These are phyloP conservation scores for Zygosaccharomyces pseudobailii DNA, from an alignment of 1,139 yeast genomes.

Conservation along the genomic window DNA sequence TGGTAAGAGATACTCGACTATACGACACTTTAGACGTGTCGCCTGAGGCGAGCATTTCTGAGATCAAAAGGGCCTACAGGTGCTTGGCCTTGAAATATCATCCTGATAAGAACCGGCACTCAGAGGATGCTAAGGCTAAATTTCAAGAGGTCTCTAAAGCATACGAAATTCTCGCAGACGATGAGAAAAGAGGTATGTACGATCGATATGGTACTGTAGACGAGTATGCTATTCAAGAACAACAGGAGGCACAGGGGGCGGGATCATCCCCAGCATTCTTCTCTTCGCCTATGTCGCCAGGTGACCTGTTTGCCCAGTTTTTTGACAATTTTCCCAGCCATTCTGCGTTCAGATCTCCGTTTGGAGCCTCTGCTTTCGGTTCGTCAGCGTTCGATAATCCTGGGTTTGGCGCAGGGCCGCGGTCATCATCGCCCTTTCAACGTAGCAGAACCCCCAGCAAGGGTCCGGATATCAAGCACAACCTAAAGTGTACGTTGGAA, in stretches of 20 bases:
- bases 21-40: constrained; percentile 33
- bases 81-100: constrained; percentile 52
- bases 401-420: background rate
- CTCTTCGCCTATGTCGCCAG: constrained; percentile 27
- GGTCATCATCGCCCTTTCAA: background rate
- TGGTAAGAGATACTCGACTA: constrained; percentile 21
- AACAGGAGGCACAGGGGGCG: constrained; percentile 16
- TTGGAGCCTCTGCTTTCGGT: background rate
- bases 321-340: constrained; percentile 29
- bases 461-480: constrained; percentile 47
- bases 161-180: constrained; percentile 54
- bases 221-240: constrained; percentile 31
- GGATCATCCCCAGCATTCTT: constrained; percentile 12
- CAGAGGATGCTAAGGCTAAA: constrained; percentile 51
- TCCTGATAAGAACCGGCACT: constrained; percentile 61
- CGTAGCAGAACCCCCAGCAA: constrained; percentile 16
- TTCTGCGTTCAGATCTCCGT: constrained; percentile 1
- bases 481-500: constrained; percentile 41
- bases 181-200: constrained; percentile 49
- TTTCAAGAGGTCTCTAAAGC: constrained; percentile 58
- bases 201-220: constrained; percentile 55
- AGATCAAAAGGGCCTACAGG: constrained; percentile 61
- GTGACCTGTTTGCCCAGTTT: constrained; percentile 37
- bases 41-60: constrained; percentile 37
- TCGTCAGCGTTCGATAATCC: background rate